phyloP scores from a whole-genome alignment of 192 early-diverging fungal genomes.

The Chytriomyces confervae region DNA sequence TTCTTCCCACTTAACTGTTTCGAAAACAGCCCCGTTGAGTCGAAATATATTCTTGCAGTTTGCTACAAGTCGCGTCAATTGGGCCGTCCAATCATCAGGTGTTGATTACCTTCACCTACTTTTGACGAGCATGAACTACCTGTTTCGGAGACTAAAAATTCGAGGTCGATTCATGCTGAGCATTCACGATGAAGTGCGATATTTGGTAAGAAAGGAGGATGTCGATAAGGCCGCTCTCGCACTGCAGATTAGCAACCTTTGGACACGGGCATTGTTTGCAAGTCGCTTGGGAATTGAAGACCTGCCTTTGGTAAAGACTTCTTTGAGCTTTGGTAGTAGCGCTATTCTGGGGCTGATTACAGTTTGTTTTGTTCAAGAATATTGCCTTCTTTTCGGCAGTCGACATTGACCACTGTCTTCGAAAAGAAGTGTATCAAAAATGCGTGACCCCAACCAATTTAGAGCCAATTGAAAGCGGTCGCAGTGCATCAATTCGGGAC shows the following conservation, averaged over 20 bases:
- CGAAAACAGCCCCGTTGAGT: slow-evolving; percentile 1
- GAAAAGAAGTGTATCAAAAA: slow-evolving; percentile 87
- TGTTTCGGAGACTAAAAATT: slow-evolving; percentile 78
- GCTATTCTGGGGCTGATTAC: not conserved
- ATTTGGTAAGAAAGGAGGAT: slow-evolving; percentile 81
- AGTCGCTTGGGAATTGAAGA: slow-evolving; percentile 83
- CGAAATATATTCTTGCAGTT: slow-evolving; percentile 61
- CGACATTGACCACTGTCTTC: slow-evolving; percentile 88
- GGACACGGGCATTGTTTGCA: slow-evolving; percentile 90
- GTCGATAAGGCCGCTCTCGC: slow-evolving; percentile 76
- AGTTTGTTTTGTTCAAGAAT: slow-evolving; percentile 48
- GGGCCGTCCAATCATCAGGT: slow-evolving; percentile 97
- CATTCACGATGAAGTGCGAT: slow-evolving; percentile 95
- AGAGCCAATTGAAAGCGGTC: slow-evolving; percentile 30
- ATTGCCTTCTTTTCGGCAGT: slow-evolving; percentile 95
- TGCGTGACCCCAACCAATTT: slow-evolving; percentile 86
- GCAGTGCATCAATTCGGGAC: slow-evolving; percentile 33
- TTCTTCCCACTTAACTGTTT: slow-evolving; percentile 5
- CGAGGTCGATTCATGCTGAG: slow-evolving; percentile 84
- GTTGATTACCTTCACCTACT: slow-evolving; percentile 96
- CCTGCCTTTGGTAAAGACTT: slow-evolving; percentile 72
- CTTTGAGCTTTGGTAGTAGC: slow-evolving; percentile 1
- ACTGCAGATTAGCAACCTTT: slow-evolving; percentile 89
- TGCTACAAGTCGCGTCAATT: slow-evolving; percentile 90
- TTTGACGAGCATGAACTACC: slow-evolving; percentile 83